Conservation (phyloP, 2,329 filamentous ascomycete species). For the Chaetomiaceae sp. region DNA sequence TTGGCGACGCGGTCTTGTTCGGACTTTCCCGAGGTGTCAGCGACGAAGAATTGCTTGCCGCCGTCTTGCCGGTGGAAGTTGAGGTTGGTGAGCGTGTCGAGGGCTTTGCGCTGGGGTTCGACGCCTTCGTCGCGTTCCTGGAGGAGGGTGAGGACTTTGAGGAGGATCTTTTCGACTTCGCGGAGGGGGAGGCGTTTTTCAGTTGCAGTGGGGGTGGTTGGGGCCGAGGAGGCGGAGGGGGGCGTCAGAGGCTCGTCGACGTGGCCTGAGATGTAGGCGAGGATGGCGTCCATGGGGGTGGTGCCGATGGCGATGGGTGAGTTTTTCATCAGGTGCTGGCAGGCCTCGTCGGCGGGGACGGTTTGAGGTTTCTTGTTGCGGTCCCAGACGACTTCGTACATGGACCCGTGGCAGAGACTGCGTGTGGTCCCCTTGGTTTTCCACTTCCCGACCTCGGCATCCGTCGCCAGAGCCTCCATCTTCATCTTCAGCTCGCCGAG, state of each 20-base stretch:
- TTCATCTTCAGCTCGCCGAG: too few species aligned
- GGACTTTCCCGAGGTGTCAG: constrained; percentile 10
- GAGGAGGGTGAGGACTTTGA: constrained; percentile 29
- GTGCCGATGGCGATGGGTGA: constrained; percentile 34
- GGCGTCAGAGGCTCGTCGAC: too few species aligned
- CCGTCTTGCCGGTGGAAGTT: constrained; percentile 28
- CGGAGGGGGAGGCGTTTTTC: too few species aligned
- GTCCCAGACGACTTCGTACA: constrained; percentile 38
- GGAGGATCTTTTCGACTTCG: constrained; percentile 29
- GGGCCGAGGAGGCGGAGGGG: too few species aligned
- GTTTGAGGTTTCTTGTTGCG: constrained; percentile 26
- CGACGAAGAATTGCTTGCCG: constrained; percentile 29
- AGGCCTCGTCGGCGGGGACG: constrained; percentile 31
- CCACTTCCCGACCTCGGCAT: too few species aligned
- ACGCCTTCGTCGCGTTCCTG: constrained; percentile 33
- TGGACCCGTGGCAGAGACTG: constrained; percentile 34
- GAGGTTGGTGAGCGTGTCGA: constrained; percentile 32
- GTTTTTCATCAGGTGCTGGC: constrained; percentile 20
- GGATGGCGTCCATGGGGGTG: constrained; percentile 37
- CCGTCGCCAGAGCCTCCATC: neutral
- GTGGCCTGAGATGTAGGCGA: constrained; percentile 33
- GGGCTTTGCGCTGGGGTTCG: constrained; percentile 30
- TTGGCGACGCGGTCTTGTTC: constrained; percentile 4
- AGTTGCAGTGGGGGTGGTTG: too few species aligned
- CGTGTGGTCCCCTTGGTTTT: too few species aligned